Conservation (phyloP, 1,284 basidiomycete genomes). For the Pseudozyma pruni region DNA sequence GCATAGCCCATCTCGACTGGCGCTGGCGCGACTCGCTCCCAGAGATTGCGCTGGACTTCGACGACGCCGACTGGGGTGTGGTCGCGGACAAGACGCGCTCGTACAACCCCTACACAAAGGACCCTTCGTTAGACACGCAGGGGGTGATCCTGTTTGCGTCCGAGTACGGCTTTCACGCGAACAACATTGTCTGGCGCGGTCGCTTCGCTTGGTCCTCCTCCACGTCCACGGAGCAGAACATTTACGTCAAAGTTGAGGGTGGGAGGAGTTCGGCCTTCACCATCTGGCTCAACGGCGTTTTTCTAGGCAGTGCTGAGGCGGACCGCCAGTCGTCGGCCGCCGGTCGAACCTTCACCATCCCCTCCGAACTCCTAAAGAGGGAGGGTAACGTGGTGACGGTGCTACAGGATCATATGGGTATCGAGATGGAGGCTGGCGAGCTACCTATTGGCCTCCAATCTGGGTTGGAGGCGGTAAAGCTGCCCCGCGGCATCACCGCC, state of each 20-base stretch:
- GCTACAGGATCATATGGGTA: slow-evolving; percentile 81
- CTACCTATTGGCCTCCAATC: slow-evolving; percentile 33
- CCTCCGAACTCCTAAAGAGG: slow-evolving; percentile 71
- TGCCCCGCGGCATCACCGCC: slow-evolving; percentile 78
- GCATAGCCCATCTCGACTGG: slow-evolving; percentile 71
- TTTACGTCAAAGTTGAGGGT: slow-evolving; percentile 80
- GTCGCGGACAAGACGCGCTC: slow-evolving; percentile 77
- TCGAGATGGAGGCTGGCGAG: slow-evolving; percentile 71
- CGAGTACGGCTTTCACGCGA: slow-evolving; percentile 74
- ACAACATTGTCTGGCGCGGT: slow-evolving; percentile 81
- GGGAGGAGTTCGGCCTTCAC: slow-evolving; percentile 80
- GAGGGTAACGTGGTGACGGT: slow-evolving; percentile 78
- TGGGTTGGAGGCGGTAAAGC: slow-evolving; percentile 71
- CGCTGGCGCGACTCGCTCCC: slow-evolving; percentile 78
- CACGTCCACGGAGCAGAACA: slow-evolving; percentile 72
- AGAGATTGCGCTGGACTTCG: slow-evolving; percentile 71
- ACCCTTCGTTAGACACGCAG: slow-evolving; percentile 75
- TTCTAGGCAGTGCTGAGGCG: slow-evolving; percentile 73
- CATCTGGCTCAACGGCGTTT: slow-evolving; percentile 80
- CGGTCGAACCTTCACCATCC: slow-evolving; percentile 70
- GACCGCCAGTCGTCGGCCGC: slow-evolving; percentile 43
- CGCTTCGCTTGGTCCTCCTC: slow-evolving; percentile 72
- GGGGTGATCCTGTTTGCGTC: slow-evolving; percentile 70
- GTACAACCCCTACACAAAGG: slow-evolving; percentile 73
- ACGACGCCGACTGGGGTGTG: slow-evolving; percentile 71